Evolutionary conservation across 148 eudicot species (phyloP), one percentile per base, ranked within the genome.

Genomic region (Camellia granthamiana): DNA sequence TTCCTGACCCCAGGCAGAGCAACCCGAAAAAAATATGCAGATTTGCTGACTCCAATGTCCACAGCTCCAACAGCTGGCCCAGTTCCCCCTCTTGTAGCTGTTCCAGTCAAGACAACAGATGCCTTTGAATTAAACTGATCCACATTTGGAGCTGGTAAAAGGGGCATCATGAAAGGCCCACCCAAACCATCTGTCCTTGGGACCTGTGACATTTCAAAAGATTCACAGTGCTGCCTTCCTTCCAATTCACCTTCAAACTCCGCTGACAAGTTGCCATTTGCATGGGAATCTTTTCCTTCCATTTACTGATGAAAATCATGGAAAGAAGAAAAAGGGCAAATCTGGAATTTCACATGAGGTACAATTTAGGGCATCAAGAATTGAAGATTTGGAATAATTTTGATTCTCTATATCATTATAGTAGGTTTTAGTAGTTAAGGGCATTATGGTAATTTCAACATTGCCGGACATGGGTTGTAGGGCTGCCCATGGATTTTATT

Each of bases 11-110:
- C 74, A 46, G 74, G 74, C 74, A 70, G 74, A 70, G 74, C 74
- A 70, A 70, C 56, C 47, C 74, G 74, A 47, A 70, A 70, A 51
- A 70, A 70, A 23, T 70, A 70, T 47, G 74, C 74, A 10, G 19
- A 0, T 47, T 47, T 90, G 83, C 88, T 83, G 61, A 95, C 97
- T 77, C 97, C 97, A 79, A 92, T 88, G 80, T 92, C 97, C 78
- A 91, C 88, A 72, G 86, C 87, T 76, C 97, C 97, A 72, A 89
- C 76, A 67, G 91, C 81, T 61, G 91, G 94, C 60, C 91, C 97
- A 74, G 56, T 76, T 56, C 81, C 83, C 68, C 94, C 97, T 82
- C 80, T 82, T 79, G 67, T 79, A 18, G 93, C 96, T 67, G 97
- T 93, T 83, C 98, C 98, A 62, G 91, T 86, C 47, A 90, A 80